These are phyloP conservation scores for Calonectria hongkongensis DNA, from an alignment of 2,329 filamentous ascomycete species.

Conservation along the genomic window DNA sequence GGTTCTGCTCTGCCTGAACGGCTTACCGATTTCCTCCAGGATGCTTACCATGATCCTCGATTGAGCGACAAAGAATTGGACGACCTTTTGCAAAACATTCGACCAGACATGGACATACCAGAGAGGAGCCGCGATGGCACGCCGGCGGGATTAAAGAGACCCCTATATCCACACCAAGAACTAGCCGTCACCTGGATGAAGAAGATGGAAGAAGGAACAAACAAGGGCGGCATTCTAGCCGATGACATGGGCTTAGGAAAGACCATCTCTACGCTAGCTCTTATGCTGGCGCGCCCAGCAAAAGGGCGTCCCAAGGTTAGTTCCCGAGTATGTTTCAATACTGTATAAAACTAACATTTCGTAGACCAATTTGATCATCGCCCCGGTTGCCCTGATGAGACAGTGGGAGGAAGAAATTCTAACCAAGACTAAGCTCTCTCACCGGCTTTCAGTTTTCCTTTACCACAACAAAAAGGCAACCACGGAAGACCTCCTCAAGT, in stretches of 20 bases:
- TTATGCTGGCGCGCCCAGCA: constrained; percentile 83
- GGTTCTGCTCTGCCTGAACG: constrained; percentile 61
- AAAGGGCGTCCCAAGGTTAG: constrained; percentile 61
- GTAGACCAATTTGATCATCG: constrained; percentile 89
- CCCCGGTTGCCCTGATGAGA: constrained; percentile 85
- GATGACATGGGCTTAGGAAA: constrained; percentile 97
- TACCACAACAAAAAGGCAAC: constrained; percentile 82
- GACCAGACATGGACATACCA: constrained; percentile 80
- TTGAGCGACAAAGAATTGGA: constrained; percentile 79
- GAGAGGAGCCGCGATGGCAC: constrained; percentile 79
- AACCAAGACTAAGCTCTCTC: constrained; percentile 77
- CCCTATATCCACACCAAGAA: constrained; percentile 88
- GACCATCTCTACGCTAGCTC: constrained; percentile 87
- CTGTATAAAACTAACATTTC: constrained; percentile 51
- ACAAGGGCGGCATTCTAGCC: constrained; percentile 91
- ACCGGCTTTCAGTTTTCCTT: constrained; percentile 79
- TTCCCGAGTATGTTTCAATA: background rate
- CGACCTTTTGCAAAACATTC: constrained; percentile 82
- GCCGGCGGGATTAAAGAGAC: constrained; percentile 79
- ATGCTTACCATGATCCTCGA: constrained; percentile 61
- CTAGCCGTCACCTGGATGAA: constrained; percentile 90
- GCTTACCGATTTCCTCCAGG: constrained; percentile 59
- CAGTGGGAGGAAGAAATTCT: constrained; percentile 91
- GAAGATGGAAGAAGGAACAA: constrained; percentile 84
- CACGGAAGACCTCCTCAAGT: constrained; percentile 76